These are phyloP conservation scores for Apiospora marii DNA, from an alignment of 2,329 filamentous ascomycete species.

Conservation along the genomic window DNA sequence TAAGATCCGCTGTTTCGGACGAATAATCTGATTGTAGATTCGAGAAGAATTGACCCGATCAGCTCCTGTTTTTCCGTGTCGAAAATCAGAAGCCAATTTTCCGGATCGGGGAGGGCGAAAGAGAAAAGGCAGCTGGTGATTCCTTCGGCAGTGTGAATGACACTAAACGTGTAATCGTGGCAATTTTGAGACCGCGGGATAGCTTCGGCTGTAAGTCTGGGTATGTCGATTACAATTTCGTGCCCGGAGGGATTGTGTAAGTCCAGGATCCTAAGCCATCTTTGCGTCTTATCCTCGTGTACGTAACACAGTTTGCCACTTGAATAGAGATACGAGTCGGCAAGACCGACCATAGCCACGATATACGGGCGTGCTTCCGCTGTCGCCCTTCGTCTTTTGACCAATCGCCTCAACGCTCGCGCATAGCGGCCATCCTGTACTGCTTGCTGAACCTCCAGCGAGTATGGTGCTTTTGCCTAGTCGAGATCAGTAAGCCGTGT, in stretches of 20 bases:
- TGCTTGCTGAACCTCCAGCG: conserved; percentile 45
- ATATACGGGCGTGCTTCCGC: conserved; percentile 69
- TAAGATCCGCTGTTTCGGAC: conserved; percentile 69
- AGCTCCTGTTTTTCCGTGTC: conserved; percentile 50
- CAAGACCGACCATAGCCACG: conserved; percentile 65
- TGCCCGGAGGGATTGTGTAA: conserved; percentile 55
- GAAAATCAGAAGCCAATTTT: conserved; percentile 63
- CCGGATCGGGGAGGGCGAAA: conserved; percentile 45
- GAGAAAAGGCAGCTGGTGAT: conserved; percentile 66
- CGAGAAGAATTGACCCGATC: conserved; percentile 50
- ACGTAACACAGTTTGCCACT: conserved; percentile 73
- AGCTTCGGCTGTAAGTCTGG: conserved; percentile 47
- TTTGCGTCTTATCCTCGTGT: conserved; percentile 47
- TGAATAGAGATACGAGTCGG: conserved; percentile 67
- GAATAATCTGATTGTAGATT: conserved; percentile 65
- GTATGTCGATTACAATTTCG: conserved; percentile 66
- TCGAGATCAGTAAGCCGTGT: conserved; percentile 34
- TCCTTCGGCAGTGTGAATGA: conserved; percentile 64
- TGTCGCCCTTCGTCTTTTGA: conserved; percentile 67
- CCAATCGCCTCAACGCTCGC: conserved; percentile 64
- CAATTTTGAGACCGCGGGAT: conserved; percentile 45
- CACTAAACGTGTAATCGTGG: conserved; percentile 55
- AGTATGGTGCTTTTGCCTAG: conserved; percentile 44
- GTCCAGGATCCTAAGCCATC: conserved; percentile 64
- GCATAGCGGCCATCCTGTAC: conserved; percentile 49